A percentile compares a stretch with the other conserved stretches of the same genome.
These are phyloP conservation scores for Fusarium udum DNA, from an alignment of 2,329 filamentous ascomycete genomes.

Conservation along the genomic window DNA sequence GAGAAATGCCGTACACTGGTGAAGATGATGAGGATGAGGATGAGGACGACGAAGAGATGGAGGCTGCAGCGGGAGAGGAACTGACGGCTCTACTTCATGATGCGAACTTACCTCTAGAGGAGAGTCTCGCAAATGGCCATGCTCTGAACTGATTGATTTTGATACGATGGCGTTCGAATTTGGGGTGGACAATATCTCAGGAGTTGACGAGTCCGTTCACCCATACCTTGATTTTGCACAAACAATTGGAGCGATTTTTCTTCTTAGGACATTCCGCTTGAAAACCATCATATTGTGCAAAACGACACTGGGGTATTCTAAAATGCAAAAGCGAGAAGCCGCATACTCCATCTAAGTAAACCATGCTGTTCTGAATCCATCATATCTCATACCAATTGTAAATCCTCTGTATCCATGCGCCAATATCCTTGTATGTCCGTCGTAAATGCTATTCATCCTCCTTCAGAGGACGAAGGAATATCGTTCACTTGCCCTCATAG, in stretches of 20 bases:
- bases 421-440: constrained; percentile 9
- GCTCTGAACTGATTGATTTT: not conserved
- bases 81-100: constrained; percentile 33
- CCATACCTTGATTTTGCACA: not conserved
- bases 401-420: constrained; percentile 7
- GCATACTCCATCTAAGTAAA: constrained; percentile 30
- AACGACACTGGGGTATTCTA: constrained; percentile 43
- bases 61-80: constrained; percentile 26
- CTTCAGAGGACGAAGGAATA: not conserved
- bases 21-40: constrained; percentile 28
- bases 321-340: constrained; percentile 40
- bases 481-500: not conserved
- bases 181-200: not conserved
- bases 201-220: not conserved
- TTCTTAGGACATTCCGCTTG: not conserved
- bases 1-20: constrained; percentile 41
- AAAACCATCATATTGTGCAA: constrained; percentile 19
- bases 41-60: constrained; percentile 27
- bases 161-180: not conserved
- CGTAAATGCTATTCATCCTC: not conserved
- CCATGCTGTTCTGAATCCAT: constrained; percentile 19
- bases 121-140: constrained; percentile 4
- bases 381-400: constrained; percentile 12
- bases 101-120: constrained; percentile 29
- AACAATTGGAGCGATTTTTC: not conserved